phyloP scores from a whole-genome alignment of 192 early-diverging fungal genomes.

The Dimargaris cristalligena region DNA sequence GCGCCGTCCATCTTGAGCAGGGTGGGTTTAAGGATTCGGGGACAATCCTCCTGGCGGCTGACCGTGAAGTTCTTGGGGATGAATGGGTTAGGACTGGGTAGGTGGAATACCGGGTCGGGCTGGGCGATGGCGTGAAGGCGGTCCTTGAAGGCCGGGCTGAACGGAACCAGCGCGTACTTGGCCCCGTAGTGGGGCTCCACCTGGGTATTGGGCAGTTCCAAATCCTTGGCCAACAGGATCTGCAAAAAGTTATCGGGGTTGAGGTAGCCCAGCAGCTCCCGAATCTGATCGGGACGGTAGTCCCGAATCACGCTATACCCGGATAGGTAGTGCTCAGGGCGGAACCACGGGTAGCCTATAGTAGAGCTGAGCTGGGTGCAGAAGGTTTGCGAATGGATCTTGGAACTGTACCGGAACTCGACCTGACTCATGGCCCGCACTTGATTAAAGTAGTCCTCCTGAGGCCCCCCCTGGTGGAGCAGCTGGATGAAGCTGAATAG shows the following conservation, averaged over 20 bases:
- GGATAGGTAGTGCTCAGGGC: slow-evolving; percentile 43
- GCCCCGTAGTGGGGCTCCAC: slow-evolving; percentile 70
- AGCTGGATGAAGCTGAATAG: slow-evolving; percentile 20
- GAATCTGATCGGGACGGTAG: slow-evolving; percentile 46
- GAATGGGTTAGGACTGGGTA: slow-evolving; percentile 67
- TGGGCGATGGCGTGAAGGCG: slow-evolving; percentile 12
- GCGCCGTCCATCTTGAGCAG: slow-evolving; percentile 18
- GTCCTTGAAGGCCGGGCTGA: slow-evolving; percentile 34
- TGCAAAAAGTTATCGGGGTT: slow-evolving; percentile 42
- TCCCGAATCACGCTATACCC: slow-evolving; percentile 48
- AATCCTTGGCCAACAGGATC: slow-evolving; percentile 24
- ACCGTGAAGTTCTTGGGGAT: slow-evolving; percentile 71
- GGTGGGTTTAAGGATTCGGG: slow-evolving; percentile 13
- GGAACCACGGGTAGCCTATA: slow-evolving; percentile 62
- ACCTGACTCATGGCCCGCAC: slow-evolving; percentile 30
- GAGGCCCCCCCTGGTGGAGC: slow-evolving; percentile 14
- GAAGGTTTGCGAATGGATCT: slow-evolving; percentile 44
- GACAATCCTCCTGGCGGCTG: slow-evolving; percentile 19
- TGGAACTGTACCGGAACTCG: slow-evolving; percentile 61
- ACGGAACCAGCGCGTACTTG: slow-evolving; percentile 47
- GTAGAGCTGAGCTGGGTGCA: slow-evolving; percentile 48
- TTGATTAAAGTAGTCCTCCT: slow-evolving; percentile 18
- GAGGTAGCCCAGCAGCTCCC: slow-evolving; percentile 41
- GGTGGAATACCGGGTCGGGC: slow-evolving; percentile 36
- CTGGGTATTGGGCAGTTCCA: slow-evolving; percentile 24